Evolutionary conservation across 1,284 basidiomycete genomes (phyloP).

Genomic region (Megacollybia platyphylla): DNA sequence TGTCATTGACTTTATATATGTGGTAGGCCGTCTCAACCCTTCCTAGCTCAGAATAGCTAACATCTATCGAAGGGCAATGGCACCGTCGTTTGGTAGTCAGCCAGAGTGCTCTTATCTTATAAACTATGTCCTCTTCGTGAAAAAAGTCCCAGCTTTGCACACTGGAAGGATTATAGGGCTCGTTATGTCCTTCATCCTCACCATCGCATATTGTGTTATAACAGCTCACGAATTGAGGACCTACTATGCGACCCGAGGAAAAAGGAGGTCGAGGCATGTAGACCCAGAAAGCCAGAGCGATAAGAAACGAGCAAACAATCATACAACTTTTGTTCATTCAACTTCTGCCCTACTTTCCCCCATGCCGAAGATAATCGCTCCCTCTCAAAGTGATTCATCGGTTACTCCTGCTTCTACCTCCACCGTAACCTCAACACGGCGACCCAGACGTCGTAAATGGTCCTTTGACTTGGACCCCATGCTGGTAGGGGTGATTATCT

Average conservation of each 20-base stretch:
- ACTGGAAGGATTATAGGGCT: constrained; percentile 20
- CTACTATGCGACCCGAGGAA: constrained; percentile 6
- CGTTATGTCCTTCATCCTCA: constrained; percentile 17
- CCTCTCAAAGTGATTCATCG: background rate
- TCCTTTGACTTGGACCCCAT: constrained; percentile 23
- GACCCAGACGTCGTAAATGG: constrained; percentile 19
- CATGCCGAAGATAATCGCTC: background rate
- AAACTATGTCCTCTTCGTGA: constrained; percentile 20
- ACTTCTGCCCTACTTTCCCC: background rate
- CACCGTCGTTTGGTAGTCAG: constrained; percentile 15
- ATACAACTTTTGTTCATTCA: no score
- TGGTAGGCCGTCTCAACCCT: constrained; percentile 15
- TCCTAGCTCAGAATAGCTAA: background rate
- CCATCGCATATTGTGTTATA: constrained; percentile 15
- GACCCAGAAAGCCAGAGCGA: background rate
- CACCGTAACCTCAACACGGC: constrained; percentile 5
- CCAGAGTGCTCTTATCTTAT: constrained; percentile 15
- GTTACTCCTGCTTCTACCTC: background rate
- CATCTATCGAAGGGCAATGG: constrained; percentile 9
- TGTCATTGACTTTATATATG: constrained; percentile 22
- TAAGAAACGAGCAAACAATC: background rate
- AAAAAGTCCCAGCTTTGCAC: constrained; percentile 16
- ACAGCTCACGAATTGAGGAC: constrained; percentile 20
- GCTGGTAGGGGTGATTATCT: constrained; percentile 23
- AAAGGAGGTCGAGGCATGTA: constrained; percentile 3